These are phyloP conservation scores for Phyllosticta paracitricarpa DNA, from an alignment of 2,329 filamentous ascomycete genomes.

Conservation along the genomic window DNA sequence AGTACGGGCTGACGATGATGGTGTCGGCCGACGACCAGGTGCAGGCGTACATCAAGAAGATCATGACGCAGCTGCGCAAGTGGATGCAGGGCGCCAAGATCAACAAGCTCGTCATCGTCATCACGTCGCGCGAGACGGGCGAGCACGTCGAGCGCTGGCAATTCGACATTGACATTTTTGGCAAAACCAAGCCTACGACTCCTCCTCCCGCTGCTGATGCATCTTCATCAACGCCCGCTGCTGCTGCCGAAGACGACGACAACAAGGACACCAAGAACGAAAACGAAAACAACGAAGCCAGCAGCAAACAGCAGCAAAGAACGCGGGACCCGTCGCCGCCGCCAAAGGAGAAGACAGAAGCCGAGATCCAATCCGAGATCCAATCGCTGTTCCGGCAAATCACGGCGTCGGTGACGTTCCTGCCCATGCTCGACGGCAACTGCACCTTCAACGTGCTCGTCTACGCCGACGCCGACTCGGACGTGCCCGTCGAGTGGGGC, in stretches of 20 bases:
- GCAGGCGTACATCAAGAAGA: slow-evolving; percentile 98
- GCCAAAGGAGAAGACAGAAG: slow-evolving; percentile 66
- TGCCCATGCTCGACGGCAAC: slow-evolving; percentile 85
- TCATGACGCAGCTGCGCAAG: slow-evolving; percentile 93
- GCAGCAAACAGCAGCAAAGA: neutral
- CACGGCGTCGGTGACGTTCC: slow-evolving; percentile 91
- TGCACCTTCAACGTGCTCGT: slow-evolving; percentile 99
- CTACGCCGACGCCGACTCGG: slow-evolving; percentile 91
- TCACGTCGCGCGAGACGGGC: slow-evolving; percentile 93
- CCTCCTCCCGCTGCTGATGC: too few relatives aligned
- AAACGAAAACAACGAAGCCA: slow-evolving; percentile 55
- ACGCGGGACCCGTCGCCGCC: neutral
- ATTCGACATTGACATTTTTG: slow-evolving; percentile 60
- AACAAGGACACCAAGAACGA: slow-evolving; percentile 43
- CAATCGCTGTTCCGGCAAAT: slow-evolving; percentile 96
- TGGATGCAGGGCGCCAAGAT: slow-evolving; percentile 99
- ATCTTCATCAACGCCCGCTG: neutral
- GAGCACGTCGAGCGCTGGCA: slow-evolving; percentile 97
- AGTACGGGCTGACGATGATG: slow-evolving; percentile 98
- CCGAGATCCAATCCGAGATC: slow-evolving; percentile 91
- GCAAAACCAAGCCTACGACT: neutral
- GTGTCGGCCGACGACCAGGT: slow-evolving; percentile 95
- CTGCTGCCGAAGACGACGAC: slow-evolving; percentile 25
- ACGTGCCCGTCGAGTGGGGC: slow-evolving; percentile 96
- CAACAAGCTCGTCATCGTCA: slow-evolving; percentile 90